These are phyloP conservation scores for Chrysanthemum lavandulifolium DNA, from an alignment of 129 eudicot species.

Conservation along the genomic window DNA sequence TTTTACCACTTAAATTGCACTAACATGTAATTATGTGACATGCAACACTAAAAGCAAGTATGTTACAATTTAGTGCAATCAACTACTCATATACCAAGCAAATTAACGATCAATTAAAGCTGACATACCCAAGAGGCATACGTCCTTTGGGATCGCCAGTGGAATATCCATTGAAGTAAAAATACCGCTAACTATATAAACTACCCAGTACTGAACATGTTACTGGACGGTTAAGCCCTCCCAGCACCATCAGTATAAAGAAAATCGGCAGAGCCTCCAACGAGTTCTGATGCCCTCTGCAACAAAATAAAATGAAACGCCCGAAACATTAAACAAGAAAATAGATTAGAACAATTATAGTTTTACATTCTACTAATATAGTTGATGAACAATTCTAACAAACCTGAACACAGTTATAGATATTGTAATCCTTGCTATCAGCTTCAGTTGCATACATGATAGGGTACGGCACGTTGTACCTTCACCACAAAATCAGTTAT, in stretches of 20 bases:
- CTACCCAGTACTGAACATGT: conserved; percentile 44
- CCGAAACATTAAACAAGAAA: not conserved
- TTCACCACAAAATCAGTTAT: not conserved
- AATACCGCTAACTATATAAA: conserved; percentile 47
- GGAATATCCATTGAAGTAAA: conserved; percentile 72
- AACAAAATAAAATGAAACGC: conserved; percentile 10
- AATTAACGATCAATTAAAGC: not conserved
- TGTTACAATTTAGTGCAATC: too few species aligned
- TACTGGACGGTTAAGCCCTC: conserved; percentile 57
- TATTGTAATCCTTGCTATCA: conserved; percentile 78
- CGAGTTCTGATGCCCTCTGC: conserved; percentile 94
- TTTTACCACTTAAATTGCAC: not conserved
- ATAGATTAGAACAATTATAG: not conserved
- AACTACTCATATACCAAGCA: not conserved
- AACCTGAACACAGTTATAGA: conserved; percentile 86
- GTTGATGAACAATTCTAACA: conserved; percentile 4
- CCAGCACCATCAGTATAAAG: conserved; percentile 55
- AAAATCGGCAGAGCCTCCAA: conserved; percentile 64
- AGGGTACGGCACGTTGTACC: conserved; percentile 71
- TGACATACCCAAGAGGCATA: conserved; percentile 52
- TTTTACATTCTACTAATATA: conserved; percentile 6
- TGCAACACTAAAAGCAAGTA: not conserved
- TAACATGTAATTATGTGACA: not conserved
- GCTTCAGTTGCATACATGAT: conserved; percentile 70
- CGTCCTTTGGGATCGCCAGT: conserved; percentile 67